Evolutionary conservation across 1,284 basidiomycete genomes (phyloP).

Genomic region (Cystobasidiaceae sp.): DNA sequence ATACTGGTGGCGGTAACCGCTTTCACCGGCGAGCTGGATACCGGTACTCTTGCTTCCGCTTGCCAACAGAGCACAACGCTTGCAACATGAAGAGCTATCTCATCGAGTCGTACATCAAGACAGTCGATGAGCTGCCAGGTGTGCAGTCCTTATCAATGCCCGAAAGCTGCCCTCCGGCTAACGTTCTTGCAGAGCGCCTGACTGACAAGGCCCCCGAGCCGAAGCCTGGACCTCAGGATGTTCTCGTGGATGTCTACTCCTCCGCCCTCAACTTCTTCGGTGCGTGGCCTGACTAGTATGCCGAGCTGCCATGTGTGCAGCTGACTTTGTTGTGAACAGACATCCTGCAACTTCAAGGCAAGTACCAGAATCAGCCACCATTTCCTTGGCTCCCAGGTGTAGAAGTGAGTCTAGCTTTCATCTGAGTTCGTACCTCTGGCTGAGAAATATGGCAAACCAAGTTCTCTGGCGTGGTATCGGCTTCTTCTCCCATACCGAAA

Average conservation of each 20-base stretch:
- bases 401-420: constrained; percentile 48
- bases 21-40: too few species aligned
- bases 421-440: constrained; percentile 40
- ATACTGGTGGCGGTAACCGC: too few species aligned
- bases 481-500: constrained; percentile 69
- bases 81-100: constrained; percentile 71
- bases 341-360: constrained; percentile 78
- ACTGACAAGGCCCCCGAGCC: constrained; percentile 58
- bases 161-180: neutral
- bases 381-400: constrained; percentile 76
- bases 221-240: constrained; percentile 54
- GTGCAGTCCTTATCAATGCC: constrained; percentile 50
- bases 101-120: constrained; percentile 56
- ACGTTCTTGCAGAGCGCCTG: constrained; percentile 36
- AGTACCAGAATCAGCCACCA: constrained; percentile 75
- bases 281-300: neutral
- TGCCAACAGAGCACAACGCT: neutral
- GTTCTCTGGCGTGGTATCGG: constrained; percentile 73
- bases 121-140: constrained; percentile 58
- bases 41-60: neutral
- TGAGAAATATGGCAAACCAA: constrained; percentile 50
- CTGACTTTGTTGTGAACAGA: too few species aligned
- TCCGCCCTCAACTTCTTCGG: constrained; percentile 65
- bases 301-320: too few species aligned
- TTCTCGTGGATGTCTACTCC: constrained; percentile 71